Percentiles rank a stretch among this genome's conserved stretches.
Evolutionary conservation across 1,284 basidiomycete genomes (phyloP).

Genomic region (Athelia sp.): DNA sequence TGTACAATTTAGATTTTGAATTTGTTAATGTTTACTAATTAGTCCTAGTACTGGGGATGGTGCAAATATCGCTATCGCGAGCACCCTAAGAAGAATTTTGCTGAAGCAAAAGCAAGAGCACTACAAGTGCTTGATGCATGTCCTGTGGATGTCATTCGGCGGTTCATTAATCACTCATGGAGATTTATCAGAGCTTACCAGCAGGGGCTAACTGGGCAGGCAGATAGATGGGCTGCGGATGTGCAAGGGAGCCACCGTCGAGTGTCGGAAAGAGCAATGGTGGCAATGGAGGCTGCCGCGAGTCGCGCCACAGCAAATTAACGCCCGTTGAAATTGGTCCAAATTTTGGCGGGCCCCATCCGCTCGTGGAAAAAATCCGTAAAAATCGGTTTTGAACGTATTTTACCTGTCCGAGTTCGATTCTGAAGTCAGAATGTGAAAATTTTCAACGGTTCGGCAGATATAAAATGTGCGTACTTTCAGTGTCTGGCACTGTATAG

Average conservation of each 20-base stretch:
- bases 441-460: not conserved
- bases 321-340: not conserved
- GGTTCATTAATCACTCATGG: too few relatives aligned
- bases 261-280: conserved; percentile 1
- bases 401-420: not conserved
- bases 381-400: not conserved
- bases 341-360: not conserved
- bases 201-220: conserved; percentile 13
- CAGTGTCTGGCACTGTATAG: too few relatives aligned
- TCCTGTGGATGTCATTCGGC: conserved; percentile 14
- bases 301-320: not conserved
- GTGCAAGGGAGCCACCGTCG: conserved; percentile 11
- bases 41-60: conserved; percentile 9
- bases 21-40: not conserved
- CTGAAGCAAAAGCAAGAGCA: conserved; percentile 13
- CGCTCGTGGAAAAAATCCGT: not conserved
- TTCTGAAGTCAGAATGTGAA: not conserved
- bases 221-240: conserved; percentile 14
- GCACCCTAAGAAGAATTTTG: conserved; percentile 3
- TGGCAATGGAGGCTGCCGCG: not conserved
- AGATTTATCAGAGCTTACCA: conserved; percentile 16
- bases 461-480: too few relatives aligned
- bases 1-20: not conserved
- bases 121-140: conserved; percentile 16
- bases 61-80: conserved; percentile 7